A percentile compares a stretch with the other conserved stretches of the same genome.
Evolutionary conservation across 169 alveolate species (phyloP).

Genomic region (Plasmodium fragile): DNA sequence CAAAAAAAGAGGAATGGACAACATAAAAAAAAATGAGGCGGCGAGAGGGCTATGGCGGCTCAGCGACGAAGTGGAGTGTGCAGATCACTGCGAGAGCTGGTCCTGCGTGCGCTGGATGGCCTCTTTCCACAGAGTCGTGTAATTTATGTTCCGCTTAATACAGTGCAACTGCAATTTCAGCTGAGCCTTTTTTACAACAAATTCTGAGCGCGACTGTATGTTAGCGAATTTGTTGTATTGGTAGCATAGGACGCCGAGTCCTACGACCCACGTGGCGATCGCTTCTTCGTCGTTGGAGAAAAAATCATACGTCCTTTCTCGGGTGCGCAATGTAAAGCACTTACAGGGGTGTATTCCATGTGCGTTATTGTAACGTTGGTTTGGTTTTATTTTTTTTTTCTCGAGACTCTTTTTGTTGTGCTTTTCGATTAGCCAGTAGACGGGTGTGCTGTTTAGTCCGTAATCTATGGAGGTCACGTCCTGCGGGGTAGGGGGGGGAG

Average conservation of each 20-base stretch:
- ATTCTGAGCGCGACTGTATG: slow-evolving; percentile 64
- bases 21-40: background rate
- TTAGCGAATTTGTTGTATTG: slow-evolving; percentile 24
- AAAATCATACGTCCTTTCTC: slow-evolving; percentile 63
- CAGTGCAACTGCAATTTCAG: slow-evolving; percentile 55
- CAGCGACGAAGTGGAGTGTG: background rate
- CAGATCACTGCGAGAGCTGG: slow-evolving; percentile 2
- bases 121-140: slow-evolving; percentile 48
- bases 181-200: slow-evolving; percentile 53
- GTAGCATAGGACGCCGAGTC: slow-evolving; percentile 44
- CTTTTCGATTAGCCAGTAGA: slow-evolving; percentile 75
- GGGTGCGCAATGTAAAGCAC: slow-evolving; percentile 42
- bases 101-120: slow-evolving; percentile 43
- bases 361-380: slow-evolving; percentile 23
- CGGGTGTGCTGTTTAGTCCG: slow-evolving; percentile 71
- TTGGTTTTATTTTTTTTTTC: slow-evolving; percentile 21
- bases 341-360: slow-evolving; percentile 34
- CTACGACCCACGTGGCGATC: slow-evolving; percentile 69
- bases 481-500: background rate
- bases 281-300: slow-evolving; percentile 40
- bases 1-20: background rate
- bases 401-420: slow-evolving; percentile 30
- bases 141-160: slow-evolving; percentile 30
- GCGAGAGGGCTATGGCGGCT: background rate
- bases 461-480: slow-evolving; percentile 41